Percentiles rank a stretch among this genome's conserved stretches.
phyloP scores from a whole-genome alignment of 2,329 filamentous ascomycete species.

The Elsinoe ampelina region DNA sequence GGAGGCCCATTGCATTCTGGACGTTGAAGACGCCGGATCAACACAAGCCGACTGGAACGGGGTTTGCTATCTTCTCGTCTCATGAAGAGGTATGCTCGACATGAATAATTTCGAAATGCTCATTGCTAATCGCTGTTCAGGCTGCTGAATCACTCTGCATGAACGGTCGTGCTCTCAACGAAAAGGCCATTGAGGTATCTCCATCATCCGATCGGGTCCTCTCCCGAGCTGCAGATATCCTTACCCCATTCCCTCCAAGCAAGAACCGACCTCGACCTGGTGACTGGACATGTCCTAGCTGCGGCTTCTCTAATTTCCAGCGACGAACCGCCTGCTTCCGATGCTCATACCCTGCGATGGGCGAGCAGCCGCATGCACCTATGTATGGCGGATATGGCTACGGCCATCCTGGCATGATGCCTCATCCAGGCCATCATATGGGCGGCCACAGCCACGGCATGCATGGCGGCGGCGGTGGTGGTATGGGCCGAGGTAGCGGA shows the following conservation, averaged over 20 bases:
- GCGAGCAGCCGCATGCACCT: slow-evolving; percentile 63
- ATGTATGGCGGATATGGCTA: slow-evolving; percentile 50
- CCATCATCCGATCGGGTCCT: slow-evolving; percentile 94
- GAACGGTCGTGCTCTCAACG: slow-evolving; percentile 95
- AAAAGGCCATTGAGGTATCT: slow-evolving; percentile 98
- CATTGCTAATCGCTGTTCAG: slow-evolving; percentile 38
- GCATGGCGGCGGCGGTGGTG: slow-evolving; percentile 39
- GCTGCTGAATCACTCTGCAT: slow-evolving; percentile 97
- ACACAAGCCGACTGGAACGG: slow-evolving; percentile 97
- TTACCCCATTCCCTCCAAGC: slow-evolving; percentile 94
- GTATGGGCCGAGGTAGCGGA: slow-evolving; percentile 53
- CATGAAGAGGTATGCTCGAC: slow-evolving; percentile 77
- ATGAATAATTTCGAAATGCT: neutral
- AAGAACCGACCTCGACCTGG: slow-evolving; percentile 96
- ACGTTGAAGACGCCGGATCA: slow-evolving; percentile 95
- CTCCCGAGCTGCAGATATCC: slow-evolving; percentile 87
- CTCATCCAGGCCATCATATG: slow-evolving; percentile 37
- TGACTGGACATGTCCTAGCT: slow-evolving; percentile 98
- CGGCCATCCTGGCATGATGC: slow-evolving; percentile 67
- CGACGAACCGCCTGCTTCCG: slow-evolving; percentile 97
- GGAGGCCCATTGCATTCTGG: slow-evolving; percentile 97
- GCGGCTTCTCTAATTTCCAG: slow-evolving; percentile 99
- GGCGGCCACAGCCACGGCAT: slow-evolving; percentile 50
- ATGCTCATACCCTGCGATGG: slow-evolving; percentile 95
- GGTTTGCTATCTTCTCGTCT: slow-evolving; percentile 96